Percentiles rank a stretch among this genome's conserved stretches.
Evolutionary conservation across 2,329 filamentous ascomycete genomes (phyloP).

Genomic region (Xylaria sp.): DNA sequence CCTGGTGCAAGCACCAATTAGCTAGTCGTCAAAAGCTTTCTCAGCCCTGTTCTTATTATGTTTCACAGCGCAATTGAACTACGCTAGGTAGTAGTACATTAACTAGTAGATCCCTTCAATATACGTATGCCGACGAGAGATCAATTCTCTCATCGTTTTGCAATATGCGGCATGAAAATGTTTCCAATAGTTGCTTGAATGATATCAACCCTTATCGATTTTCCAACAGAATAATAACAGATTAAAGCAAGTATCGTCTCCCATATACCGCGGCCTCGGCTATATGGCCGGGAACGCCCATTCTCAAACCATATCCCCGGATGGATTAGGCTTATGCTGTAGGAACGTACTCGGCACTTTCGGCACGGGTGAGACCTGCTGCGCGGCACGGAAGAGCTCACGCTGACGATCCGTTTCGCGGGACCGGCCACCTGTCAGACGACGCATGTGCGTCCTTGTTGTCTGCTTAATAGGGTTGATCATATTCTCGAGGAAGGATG

Average conservation of each 20-base stretch:
- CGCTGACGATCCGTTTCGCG: constrained; percentile 53
- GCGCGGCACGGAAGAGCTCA: constrained; percentile 51
- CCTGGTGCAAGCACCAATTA: constrained; percentile 16
- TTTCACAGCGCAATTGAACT: constrained; percentile 11
- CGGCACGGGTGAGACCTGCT: constrained; percentile 55
- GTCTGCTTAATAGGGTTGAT: constrained; percentile 68
- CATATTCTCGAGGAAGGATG: constrained; percentile 70
- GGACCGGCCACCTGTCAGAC: constrained; percentile 68
- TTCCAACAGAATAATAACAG: background rate
- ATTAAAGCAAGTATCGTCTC: constrained; percentile 23
- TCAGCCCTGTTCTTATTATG: constrained; percentile 13
- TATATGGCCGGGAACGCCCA: background rate
- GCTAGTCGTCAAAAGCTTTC: background rate
- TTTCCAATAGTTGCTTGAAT: background rate
- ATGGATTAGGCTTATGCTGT: constrained; percentile 45
- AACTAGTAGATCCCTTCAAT: constrained; percentile 13
- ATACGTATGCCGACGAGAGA: constrained; percentile 12
- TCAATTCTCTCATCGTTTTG: background rate
- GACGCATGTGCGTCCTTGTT: constrained; percentile 68
- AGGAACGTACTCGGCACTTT: constrained; percentile 54
- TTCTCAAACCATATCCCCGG: constrained; percentile 43
- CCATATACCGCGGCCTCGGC: constrained; percentile 18
- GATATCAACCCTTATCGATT: background rate
- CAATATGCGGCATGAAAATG: constrained; percentile 10
- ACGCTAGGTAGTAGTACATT: background rate